These are phyloP conservation scores for Coemansia sp. DNA, from an alignment of 192 early-diverging fungal species.

Conservation along the genomic window DNA sequence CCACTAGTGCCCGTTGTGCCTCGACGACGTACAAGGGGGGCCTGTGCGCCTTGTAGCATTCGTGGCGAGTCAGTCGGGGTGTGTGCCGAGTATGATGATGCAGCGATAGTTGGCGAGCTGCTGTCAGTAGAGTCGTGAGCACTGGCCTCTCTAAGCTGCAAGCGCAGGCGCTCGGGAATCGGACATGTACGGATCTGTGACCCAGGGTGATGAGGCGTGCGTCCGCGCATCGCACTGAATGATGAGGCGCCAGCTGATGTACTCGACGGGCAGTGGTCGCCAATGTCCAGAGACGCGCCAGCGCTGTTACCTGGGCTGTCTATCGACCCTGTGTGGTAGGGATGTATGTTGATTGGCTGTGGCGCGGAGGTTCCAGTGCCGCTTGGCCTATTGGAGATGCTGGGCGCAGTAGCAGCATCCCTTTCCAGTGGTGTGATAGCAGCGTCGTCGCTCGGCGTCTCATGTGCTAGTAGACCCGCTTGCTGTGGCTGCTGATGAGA, in stretches of 20 bases:
- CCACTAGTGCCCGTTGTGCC: constrained; percentile 22
- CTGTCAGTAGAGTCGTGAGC: constrained; percentile 3
- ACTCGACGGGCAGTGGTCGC: not conserved
- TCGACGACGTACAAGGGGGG: constrained; percentile 15
- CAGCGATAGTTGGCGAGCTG: constrained; percentile 12
- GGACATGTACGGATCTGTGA: constrained; percentile 50
- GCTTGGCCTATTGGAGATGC: not conserved
- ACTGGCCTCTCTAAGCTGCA: constrained; percentile 19
- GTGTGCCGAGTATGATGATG: constrained; percentile 14
- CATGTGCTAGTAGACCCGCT: not conserved
- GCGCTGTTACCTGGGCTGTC: not conserved
- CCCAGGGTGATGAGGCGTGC: not conserved
- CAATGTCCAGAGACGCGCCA: not conserved
- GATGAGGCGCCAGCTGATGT: not conserved
- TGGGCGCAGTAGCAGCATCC: not conserved
- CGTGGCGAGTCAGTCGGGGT: constrained; percentile 21
- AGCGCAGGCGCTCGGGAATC: constrained; percentile 38
- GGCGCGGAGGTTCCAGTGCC: not conserved
- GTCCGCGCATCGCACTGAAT: not conserved
- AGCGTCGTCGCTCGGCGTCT: not conserved
- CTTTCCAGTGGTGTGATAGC: not conserved
- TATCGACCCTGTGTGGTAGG: not conserved
- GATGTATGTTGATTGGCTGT: constrained; percentile 13
- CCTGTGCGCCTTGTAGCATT: constrained; percentile 4
- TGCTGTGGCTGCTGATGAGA: not conserved